Conservation (phyloP, 1,139 yeast species). For the Scheffersomyces stambukii region DNA sequence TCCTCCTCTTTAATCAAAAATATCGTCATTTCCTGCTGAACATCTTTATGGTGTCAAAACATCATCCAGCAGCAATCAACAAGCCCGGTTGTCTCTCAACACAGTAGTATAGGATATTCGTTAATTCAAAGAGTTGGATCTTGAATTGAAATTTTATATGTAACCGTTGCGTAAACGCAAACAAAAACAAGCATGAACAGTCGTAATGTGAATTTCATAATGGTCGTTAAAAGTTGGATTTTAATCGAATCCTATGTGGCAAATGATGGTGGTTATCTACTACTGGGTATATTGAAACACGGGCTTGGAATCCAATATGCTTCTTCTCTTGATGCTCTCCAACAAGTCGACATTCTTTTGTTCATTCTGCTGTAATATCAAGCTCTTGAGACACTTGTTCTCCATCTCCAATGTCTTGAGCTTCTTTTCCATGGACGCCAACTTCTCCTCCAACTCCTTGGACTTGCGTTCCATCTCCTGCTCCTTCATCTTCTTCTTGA, state of each 20-base stretch:
- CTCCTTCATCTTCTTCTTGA: constrained; percentile 57
- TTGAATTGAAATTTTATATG: constrained; percentile 8
- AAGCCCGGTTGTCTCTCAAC: constrained; percentile 4
- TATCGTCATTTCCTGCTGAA: too few species aligned
- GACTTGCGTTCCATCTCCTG: constrained; percentile 53
- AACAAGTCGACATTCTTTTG: constrained; percentile 36
- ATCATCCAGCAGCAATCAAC: constrained; percentile 4
- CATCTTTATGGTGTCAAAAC: constrained; percentile 1
- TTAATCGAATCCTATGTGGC: constrained; percentile 16
- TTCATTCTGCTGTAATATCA: constrained; percentile 48
- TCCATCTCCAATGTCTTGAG: constrained; percentile 67
- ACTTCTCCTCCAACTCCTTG: constrained; percentile 38
- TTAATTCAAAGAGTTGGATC: constrained; percentile 30
- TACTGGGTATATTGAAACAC: constrained; percentile 28
- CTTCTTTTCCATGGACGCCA: constrained; percentile 37
- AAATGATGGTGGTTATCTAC: neutral
- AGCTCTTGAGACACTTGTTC: constrained; percentile 59
- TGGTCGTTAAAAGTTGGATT: constrained; percentile 39
- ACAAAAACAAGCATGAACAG: too few species aligned
- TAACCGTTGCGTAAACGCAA: too few species aligned
- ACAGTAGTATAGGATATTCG: constrained; percentile 5
- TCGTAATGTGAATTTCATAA: constrained; percentile 13
- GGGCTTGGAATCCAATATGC: constrained; percentile 29
- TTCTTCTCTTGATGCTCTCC: constrained; percentile 40
- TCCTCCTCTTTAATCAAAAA: too few species aligned